phyloP scores from a whole-genome alignment of 2,329 filamentous ascomycete species.

The Aspergillus texensis region DNA sequence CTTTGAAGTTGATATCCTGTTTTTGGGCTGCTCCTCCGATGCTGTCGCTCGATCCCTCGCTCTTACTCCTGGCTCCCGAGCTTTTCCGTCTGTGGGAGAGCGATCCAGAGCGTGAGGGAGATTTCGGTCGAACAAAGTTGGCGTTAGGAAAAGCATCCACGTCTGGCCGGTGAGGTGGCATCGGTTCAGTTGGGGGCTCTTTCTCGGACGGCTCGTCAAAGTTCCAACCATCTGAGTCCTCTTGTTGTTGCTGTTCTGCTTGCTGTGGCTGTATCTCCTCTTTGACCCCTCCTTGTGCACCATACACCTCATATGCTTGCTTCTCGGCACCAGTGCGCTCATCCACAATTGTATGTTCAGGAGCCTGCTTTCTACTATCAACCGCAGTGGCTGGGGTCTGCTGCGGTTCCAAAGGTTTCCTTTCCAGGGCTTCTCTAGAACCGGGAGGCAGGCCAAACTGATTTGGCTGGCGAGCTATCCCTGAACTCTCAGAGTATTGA shows the following conservation, averaged over 20 bases:
- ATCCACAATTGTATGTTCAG: constrained; percentile 49
- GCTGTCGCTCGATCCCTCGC: constrained; percentile 66
- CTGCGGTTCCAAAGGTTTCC: constrained; percentile 43
- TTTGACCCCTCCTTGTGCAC: constrained; percentile 51
- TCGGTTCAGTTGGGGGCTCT: constrained; percentile 42
- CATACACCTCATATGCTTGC: constrained; percentile 62
- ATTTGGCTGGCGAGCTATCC: constrained; percentile 44
- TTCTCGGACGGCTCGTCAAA: constrained; percentile 77
- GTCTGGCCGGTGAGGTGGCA: constrained; percentile 70
- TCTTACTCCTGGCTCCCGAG: constrained; percentile 70
- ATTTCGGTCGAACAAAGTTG: constrained; percentile 76
- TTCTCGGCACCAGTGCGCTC: constrained; percentile 61
- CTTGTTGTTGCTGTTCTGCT: constrained; percentile 49
- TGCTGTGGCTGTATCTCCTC: constrained; percentile 48
- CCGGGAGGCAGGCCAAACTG: constrained; percentile 45
- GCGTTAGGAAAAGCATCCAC: constrained; percentile 85
- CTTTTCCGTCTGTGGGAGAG: constrained; percentile 77
- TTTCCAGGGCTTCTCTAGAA: constrained; percentile 45
- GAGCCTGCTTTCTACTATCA: constrained; percentile 52
- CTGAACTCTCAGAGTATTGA: constrained; percentile 46
- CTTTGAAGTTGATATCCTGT: constrained; percentile 81
- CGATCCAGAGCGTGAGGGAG: constrained; percentile 67
- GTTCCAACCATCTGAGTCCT: constrained; percentile 81
- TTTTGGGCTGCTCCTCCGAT: constrained; percentile 50
- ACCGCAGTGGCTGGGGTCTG: constrained; percentile 57